A percentile compares a stretch with the other conserved stretches of the same genome.
Evolutionary conservation across 306 rosid species (phyloP).

Genomic region (Dryas drummondii): DNA sequence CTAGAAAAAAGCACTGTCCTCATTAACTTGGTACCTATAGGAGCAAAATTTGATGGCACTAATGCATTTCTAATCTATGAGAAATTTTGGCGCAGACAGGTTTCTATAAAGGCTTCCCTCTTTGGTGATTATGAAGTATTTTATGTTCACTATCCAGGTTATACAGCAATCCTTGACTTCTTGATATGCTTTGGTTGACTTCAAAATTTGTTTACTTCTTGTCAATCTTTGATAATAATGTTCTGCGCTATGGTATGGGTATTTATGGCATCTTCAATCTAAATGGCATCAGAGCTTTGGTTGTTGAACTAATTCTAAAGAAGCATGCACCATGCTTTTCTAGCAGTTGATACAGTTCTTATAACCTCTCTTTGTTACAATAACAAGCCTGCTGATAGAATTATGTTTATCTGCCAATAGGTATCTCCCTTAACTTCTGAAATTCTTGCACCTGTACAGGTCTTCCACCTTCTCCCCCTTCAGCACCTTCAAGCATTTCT

Average conservation of each 20-base stretch:
- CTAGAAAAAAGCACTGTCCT: slow-evolving; percentile 70
- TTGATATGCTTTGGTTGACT: not conserved
- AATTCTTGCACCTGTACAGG: slow-evolving; percentile 48
- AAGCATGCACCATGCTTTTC: too few species aligned
- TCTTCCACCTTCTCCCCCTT: slow-evolving; percentile 97
- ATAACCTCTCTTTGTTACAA: not conserved
- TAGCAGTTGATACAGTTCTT: too few species aligned
- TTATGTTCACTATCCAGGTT: slow-evolving; percentile 84
- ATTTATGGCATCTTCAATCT: slow-evolving; percentile 4
- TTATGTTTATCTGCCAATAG: not conserved
- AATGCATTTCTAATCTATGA: slow-evolving; percentile 58
- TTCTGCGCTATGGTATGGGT: not conserved
- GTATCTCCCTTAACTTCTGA: slow-evolving; percentile 19
- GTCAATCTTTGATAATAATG: slow-evolving; percentile 6
- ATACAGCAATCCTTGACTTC: slow-evolving; percentile 17
- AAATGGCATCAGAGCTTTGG: slow-evolving; percentile 2
- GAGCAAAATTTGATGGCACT: slow-evolving; percentile 56
- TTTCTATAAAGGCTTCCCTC: slow-evolving; percentile 53
- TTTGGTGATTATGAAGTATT: slow-evolving; percentile 80
- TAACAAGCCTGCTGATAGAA: not conserved
- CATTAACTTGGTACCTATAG: slow-evolving; percentile 74
- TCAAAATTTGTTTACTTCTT: not conserved
- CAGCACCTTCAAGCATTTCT: slow-evolving; percentile 49
- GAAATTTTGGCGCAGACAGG: slow-evolving; percentile 70
- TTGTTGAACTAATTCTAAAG: not conserved